Evolutionary conservation across 129 eudicot genomes (phyloP), one percentile per base, ranked within the genome.

Genomic region (Flaveria brownii): DNA sequence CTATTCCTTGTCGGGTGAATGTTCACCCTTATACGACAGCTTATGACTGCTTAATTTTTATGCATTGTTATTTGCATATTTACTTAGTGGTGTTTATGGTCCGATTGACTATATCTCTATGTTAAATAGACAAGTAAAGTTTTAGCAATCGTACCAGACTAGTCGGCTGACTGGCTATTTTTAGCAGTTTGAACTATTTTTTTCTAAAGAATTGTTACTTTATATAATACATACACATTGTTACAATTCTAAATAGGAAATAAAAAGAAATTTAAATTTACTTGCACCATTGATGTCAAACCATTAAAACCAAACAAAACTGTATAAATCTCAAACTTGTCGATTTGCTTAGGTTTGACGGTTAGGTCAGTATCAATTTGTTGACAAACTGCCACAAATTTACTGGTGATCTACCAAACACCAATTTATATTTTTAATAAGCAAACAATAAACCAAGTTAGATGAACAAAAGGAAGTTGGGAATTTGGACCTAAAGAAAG

Each of bases 1-100:
- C 70, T 73, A 42, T 73, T 73, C 72, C 66, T 50, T 59, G 12
- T 77, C 23, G 18, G 55, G 76, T 74, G 41, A 36, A 41, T 15
- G 69, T 56, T 77, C 36, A 56, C 76, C 75, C 76, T 67, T 33
- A 26, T 62, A 63, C 54, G 15, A 55, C 50, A 63, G 22, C 60
- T 30, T 52, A n/a, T 50, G 12, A 54, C 23, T 14, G 16, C 30
- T 15, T 56, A 68, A 43, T 15, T 59, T 63, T 36, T 63, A 63
- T 63, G 46, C 14, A 26, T 61, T 61, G 36, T 62, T 49, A 61
- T 61, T 47, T 41, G 57, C 25, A 0, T 13, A 63, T 30, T 63
- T 61, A 61, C 42, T 13, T 33, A 6, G 4, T 36, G 11, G 11
- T 15, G 23, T 63, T 63, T 9, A 30, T 9, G 2, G 68, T 28